Conservation (phyloP, 257 asterid genomes). For the Ligustrum vulgare region DNA sequence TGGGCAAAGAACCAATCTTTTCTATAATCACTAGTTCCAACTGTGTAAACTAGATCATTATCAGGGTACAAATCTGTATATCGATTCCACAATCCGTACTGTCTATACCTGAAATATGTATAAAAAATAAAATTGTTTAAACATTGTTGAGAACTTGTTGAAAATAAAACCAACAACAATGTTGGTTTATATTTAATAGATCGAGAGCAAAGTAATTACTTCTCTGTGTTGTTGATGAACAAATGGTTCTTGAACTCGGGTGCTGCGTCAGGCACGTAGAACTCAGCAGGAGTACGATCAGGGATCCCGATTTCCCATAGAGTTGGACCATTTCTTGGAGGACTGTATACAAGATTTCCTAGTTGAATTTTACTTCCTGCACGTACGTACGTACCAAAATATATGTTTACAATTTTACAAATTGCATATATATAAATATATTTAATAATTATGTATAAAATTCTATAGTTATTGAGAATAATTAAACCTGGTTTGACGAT, state of each 20-base stretch:
- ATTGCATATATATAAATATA: not conserved
- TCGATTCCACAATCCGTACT: slow-evolving; percentile 58
- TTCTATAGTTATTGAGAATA: no score
- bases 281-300: slow-evolving; percentile 59
- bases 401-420: not conserved
- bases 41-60: slow-evolving; percentile 43
- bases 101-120: slow-evolving; percentile 41
- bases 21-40: slow-evolving; percentile 40
- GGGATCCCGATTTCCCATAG: slow-evolving; percentile 71
- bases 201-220: slow-evolving; percentile 26
- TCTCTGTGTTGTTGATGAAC: slow-evolving; percentile 35
- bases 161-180: not conserved
- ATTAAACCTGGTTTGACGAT: slow-evolving; percentile 39
- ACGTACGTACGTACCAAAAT: not conserved
- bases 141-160: not conserved
- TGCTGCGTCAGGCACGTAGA: slow-evolving; percentile 50
- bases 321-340: slow-evolving; percentile 62
- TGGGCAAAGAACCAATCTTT: slow-evolving; percentile 70
- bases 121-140: not conserved
- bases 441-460: not conserved
- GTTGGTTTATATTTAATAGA: not conserved
- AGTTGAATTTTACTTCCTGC: slow-evolving; percentile 29
- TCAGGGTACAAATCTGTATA: slow-evolving; percentile 51
- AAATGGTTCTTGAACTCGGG: slow-evolving; percentile 37
- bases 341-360: slow-evolving; percentile 35